Evolutionary conservation across 192 early-diverging fungal species (phyloP).

Genomic region (Coemansia sp.): DNA sequence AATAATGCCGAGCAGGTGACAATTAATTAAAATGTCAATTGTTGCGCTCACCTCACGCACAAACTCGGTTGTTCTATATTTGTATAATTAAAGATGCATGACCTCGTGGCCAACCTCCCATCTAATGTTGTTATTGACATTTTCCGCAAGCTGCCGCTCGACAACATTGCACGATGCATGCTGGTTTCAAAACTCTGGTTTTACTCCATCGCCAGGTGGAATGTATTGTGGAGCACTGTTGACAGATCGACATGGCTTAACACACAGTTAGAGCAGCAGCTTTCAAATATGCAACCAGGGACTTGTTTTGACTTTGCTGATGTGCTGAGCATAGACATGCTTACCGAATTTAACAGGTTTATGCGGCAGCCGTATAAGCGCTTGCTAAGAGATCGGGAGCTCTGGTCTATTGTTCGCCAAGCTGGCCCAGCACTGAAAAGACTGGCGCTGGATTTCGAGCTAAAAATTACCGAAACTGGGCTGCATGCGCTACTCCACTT

Average conservation of each 20-base stretch:
- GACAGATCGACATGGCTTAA: conserved; percentile 19
- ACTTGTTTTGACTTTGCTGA: background rate
- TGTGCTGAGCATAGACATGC: background rate
- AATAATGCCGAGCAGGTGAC: background rate
- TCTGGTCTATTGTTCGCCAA: conserved; percentile 22
- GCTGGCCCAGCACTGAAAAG: conserved; percentile 36
- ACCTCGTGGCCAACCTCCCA: conserved; percentile 26
- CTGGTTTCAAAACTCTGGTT: conserved; percentile 39
- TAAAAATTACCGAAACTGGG: conserved; percentile 18
- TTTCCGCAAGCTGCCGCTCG: conserved; percentile 31
- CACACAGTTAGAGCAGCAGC: background rate
- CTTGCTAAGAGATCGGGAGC: conserved; percentile 17
- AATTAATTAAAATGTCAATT: background rate
- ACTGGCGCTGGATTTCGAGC: conserved; percentile 24
- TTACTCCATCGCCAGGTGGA: conserved; percentile 19
- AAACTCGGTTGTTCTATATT: background rate
- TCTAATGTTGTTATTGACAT: conserved; percentile 26
- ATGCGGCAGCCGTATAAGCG: background rate
- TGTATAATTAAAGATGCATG: conserved; percentile 16
- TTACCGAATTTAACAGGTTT: background rate
- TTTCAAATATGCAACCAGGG: background rate
- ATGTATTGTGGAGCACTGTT: conserved; percentile 33
- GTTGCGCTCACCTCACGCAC: background rate
- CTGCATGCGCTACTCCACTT: conserved; percentile 21
- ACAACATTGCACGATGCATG: conserved; percentile 33